A percentile compares a stretch with the other conserved stretches of the same genome.
Evolutionary conservation across 2,329 filamentous ascomycete genomes (phyloP).

Genomic region (Phialocephala subalpina): DNA sequence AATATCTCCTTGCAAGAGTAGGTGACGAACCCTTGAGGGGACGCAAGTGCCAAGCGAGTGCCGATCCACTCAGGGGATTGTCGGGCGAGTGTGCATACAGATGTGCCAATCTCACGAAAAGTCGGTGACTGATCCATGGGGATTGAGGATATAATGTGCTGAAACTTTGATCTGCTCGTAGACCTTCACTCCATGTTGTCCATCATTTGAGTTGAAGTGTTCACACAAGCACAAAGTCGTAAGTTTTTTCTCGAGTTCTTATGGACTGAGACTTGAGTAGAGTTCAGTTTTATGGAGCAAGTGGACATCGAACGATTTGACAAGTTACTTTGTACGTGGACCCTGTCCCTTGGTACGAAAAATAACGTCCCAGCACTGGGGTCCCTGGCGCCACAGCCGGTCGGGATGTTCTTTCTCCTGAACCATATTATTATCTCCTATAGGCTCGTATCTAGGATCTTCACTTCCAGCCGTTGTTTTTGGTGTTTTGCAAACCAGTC

Average conservation of each 20-base stretch:
- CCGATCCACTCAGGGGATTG: neutral
- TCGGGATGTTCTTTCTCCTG: neutral
- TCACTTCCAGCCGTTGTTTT: neutral
- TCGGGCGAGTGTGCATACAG: neutral
- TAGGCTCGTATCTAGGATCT: neutral
- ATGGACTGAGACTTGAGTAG: too few species aligned
- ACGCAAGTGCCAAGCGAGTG: neutral
- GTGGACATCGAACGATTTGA: neutral
- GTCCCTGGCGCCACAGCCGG: neutral
- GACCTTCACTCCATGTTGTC: neutral
- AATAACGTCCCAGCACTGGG: neutral
- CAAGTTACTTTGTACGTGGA: slow-evolving; percentile 1
- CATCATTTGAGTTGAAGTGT: neutral
- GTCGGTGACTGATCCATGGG: neutral
- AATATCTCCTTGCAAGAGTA: neutral
- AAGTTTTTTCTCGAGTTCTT: too few species aligned
- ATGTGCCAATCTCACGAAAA: neutral
- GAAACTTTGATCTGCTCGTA: neutral
- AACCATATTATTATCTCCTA: neutral
- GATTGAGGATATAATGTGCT: neutral
- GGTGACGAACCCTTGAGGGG: neutral
- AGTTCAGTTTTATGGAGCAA: neutral
- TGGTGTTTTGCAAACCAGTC: neutral
- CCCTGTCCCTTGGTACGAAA: neutral
- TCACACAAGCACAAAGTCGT: too few species aligned